phyloP scores from a whole-genome alignment of 78 protist genomes.

The Emiliania huxleyi region DNA sequence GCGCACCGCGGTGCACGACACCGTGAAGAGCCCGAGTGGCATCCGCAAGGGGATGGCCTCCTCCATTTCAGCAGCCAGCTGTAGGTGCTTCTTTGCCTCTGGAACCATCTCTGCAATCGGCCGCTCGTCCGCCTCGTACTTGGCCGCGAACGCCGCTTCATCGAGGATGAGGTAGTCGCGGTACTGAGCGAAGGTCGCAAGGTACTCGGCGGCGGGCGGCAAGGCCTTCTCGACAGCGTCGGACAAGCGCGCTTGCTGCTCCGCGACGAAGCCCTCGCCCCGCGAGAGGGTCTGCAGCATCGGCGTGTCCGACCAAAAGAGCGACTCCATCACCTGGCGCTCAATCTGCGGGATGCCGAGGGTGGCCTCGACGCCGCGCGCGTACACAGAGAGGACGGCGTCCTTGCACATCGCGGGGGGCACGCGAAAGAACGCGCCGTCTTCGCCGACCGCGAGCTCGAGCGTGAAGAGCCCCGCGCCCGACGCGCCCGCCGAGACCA shows the following conservation, averaged over 20 bases:
- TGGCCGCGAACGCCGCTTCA: not conserved
- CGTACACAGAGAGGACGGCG: slow-evolving; percentile 36
- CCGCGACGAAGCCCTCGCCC: not conserved
- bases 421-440: not conserved
- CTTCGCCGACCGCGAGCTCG: slow-evolving; percentile 50
- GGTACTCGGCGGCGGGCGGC: not conserved
- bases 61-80: not conserved
- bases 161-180: not conserved
- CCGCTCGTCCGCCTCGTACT: not conserved
- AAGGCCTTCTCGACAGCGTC: not conserved
- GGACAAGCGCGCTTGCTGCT: not conserved
- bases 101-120: not conserved
- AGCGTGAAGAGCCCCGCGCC: slow-evolving; percentile 51
- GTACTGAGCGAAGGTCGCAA: not conserved
- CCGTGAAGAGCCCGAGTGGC: slow-evolving; percentile 52
- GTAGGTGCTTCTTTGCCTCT: not conserved
- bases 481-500: not conserved
- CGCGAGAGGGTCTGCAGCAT: not conserved
- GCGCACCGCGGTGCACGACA: slow-evolving; percentile 41
- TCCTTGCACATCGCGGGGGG: slow-evolving; percentile 18
- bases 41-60: slow-evolving; percentile 35
- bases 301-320: slow-evolving; percentile 65
- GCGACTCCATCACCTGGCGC: slow-evolving; percentile 55
- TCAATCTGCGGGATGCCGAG: slow-evolving; percentile 70
- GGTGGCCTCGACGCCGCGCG: slow-evolving; percentile 12